Percentiles rank a stretch among this genome's conserved stretches.
Conservation (phyloP, 768 basidiomycete genomes). For the Grammothele lineata region DNA sequence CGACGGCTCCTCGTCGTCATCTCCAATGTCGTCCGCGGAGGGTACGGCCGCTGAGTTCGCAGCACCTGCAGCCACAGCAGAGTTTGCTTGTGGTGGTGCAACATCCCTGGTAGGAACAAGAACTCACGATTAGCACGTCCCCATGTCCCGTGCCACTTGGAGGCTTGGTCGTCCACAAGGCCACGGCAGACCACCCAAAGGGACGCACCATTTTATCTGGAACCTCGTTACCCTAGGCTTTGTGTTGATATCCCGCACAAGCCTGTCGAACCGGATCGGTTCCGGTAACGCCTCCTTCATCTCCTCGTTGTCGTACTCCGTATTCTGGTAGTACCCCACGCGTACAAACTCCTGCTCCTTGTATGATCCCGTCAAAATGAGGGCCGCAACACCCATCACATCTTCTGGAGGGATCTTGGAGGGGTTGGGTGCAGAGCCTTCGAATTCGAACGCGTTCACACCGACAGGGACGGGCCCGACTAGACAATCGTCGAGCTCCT, state of each 20-base stretch:
- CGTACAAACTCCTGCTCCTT: slow-evolving; percentile 98
- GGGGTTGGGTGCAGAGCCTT: slow-evolving; percentile 80
- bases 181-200: not conserved
- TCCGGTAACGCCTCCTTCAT: slow-evolving; percentile 74
- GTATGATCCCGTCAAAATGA: slow-evolving; percentile 95
- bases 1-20: slow-evolving; percentile 26
- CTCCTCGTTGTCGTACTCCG: slow-evolving; percentile 95
- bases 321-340: slow-evolving; percentile 99
- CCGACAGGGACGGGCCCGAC: slow-evolving; percentile 98
- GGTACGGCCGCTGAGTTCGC: slow-evolving; percentile 71
- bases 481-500: slow-evolving; percentile 96
- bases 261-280: slow-evolving; percentile 65
- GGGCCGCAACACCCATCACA: slow-evolving; percentile 92
- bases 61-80: slow-evolving; percentile 48
- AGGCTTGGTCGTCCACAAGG: not conserved
- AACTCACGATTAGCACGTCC: not conserved
- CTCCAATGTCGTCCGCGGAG: slow-evolving; percentile 63
- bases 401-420: slow-evolving; percentile 83
- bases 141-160: not conserved
- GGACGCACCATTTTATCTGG: slow-evolving; percentile 76
- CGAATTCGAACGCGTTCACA: slow-evolving; percentile 96
- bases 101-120: slow-evolving; percentile 50
- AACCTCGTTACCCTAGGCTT: slow-evolving; percentile 94
- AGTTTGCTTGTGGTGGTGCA: slow-evolving; percentile 40
- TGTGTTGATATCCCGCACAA: slow-evolving; percentile 83